Evolutionary conservation across 805 yeast genomes (phyloP).

Genomic region (Hanseniaspora mollemarum): DNA sequence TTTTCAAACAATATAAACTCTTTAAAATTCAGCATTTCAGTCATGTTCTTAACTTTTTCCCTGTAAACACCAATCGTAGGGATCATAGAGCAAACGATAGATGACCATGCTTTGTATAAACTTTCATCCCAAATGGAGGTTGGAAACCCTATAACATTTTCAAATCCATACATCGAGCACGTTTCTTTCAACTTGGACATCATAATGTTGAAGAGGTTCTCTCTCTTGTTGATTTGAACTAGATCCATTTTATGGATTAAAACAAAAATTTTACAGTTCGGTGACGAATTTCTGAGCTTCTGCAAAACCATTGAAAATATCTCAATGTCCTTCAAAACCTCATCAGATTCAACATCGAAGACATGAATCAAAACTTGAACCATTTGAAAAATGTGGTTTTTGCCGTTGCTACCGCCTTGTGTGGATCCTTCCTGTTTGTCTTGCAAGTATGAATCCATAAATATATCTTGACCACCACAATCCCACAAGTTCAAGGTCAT

Average conservation of each 20-base stretch:
- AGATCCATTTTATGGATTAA: constrained; percentile 92
- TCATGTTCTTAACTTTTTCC: constrained; percentile 59
- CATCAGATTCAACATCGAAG: constrained; percentile 88
- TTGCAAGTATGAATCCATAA: constrained; percentile 86
- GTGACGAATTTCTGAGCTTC: constrained; percentile 71
- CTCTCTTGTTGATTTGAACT: constrained; percentile 74
- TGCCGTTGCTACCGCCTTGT: constrained; percentile 19
- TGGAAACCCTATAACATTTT: constrained; percentile 67
- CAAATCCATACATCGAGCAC: constrained; percentile 56
- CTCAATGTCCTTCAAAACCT: constrained; percentile 84
- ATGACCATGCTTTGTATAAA: constrained; percentile 93
- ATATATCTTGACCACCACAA: constrained; percentile 96
- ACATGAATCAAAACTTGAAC: constrained; percentile 93
- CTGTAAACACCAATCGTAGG: constrained; percentile 82
- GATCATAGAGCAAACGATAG: constrained; percentile 84
- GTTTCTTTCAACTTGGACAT: constrained; percentile 69
- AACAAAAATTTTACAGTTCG: constrained; percentile 83
- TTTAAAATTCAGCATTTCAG: constrained; percentile 64
- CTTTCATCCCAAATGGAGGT: constrained; percentile 97
- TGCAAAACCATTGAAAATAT: constrained; percentile 75
- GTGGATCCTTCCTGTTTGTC: constrained; percentile 37
- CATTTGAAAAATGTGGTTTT: constrained; percentile 87
- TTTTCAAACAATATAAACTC: constrained; percentile 87
- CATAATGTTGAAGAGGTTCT: constrained; percentile 72
- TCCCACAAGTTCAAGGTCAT: constrained; percentile 96